Evolutionary conservation across 148 eudicot genomes (phyloP).

Genomic region (Cornus suecica): DNA sequence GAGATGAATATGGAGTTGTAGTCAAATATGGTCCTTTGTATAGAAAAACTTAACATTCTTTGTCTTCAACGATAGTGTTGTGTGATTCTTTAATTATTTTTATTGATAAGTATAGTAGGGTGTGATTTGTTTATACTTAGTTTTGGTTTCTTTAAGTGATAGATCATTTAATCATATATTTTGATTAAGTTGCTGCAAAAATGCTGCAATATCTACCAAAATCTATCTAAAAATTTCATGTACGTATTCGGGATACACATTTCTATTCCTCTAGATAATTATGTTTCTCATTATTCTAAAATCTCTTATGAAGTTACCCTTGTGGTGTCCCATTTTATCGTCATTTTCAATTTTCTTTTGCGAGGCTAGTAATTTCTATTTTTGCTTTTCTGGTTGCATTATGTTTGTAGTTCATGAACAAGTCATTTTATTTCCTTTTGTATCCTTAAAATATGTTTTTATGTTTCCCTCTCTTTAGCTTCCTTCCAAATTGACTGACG

Average conservation of each 20-base stretch:
- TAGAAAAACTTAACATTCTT: too few species aligned
- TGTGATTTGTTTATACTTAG: too few species aligned
- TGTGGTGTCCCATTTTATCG: background rate
- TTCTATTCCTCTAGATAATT: background rate
- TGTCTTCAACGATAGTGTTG: too few species aligned
- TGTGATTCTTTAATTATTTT: too few species aligned
- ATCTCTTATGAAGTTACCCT: background rate
- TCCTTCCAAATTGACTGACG: background rate
- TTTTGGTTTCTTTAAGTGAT: background rate
- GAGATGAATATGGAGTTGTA: too few species aligned
- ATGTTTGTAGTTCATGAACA: background rate
- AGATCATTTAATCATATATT: background rate
- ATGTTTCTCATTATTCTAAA: background rate
- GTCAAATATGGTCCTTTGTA: too few species aligned
- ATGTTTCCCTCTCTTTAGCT: background rate
- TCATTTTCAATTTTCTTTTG: background rate
- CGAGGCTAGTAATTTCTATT: background rate
- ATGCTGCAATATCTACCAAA: background rate
- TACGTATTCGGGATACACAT: background rate
- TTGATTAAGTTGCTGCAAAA: background rate
- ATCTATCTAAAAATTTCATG: background rate
- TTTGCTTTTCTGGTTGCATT: conserved; percentile 8
- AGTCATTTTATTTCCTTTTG: too few species aligned
- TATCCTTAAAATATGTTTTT: background rate
- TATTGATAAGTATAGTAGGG: too few species aligned